Conservation (phyloP, 176 grass and related monocot species). For the Carex pumila region DNA sequence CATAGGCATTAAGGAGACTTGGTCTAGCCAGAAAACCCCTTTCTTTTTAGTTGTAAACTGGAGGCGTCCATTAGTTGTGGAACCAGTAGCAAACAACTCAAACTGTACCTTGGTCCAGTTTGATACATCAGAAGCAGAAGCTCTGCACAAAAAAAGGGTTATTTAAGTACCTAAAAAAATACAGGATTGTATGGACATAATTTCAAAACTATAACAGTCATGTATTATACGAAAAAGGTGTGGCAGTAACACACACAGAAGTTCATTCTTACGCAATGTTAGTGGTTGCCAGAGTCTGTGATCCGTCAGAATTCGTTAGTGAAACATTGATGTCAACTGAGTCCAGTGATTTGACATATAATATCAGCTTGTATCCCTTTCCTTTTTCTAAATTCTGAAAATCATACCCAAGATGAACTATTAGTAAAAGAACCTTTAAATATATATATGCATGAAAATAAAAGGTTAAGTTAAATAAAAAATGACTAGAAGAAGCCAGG, state of each 20-base stretch:
- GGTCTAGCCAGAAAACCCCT: conserved; percentile 43
- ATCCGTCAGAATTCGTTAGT: conserved; percentile 52
- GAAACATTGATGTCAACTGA: conserved; percentile 39
- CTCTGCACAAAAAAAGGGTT: conserved; percentile 14
- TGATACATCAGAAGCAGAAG: conserved; percentile 28
- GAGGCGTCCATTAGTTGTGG: conserved; percentile 25
- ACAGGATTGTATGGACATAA: neutral
- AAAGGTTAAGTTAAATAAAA: neutral
- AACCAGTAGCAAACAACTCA: conserved; percentile 26
- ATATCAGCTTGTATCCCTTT: conserved; percentile 58
- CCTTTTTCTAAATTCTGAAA: conserved; percentile 80
- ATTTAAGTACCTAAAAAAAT: neutral
- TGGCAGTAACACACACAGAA: neutral
- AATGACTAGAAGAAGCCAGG: neutral
- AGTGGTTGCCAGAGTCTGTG: conserved; percentile 44
- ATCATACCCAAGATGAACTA: conserved; percentile 11
- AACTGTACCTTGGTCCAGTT: conserved; percentile 33
- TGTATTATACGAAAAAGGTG: neutral
- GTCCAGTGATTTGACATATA: conserved; percentile 47
- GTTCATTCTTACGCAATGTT: conserved; percentile 42
- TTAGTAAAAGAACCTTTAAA: neutral
- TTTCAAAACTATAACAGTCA: neutral
- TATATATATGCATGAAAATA: conserved; percentile 10
- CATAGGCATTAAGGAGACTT: conserved; percentile 35
- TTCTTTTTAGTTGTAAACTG: conserved; percentile 40